Percentiles rank a stretch among this genome's conserved stretches.
Evolutionary conservation across 2,329 filamentous ascomycete species (phyloP).

Genomic region (Epichloe aotearoae): DNA sequence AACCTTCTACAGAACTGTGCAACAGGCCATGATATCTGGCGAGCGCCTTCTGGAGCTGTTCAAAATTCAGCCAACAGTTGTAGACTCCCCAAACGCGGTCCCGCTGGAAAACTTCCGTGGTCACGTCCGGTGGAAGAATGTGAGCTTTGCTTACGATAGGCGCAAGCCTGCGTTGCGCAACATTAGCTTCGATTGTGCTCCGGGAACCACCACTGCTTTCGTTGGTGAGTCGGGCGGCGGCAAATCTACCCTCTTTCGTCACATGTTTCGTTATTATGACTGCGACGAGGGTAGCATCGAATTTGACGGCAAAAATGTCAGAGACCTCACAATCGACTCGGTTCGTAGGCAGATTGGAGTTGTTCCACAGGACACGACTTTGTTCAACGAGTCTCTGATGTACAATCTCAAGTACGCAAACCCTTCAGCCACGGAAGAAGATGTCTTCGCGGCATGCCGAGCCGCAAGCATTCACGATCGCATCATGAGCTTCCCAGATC

Average conservation of each 20-base stretch:
- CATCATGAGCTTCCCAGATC: conserved; percentile 77
- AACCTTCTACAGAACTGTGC: conserved; percentile 90
- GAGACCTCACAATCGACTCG: conserved; percentile 85
- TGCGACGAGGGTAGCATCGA: conserved; percentile 65
- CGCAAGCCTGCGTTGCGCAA: conserved; percentile 75
- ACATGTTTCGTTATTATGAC: conserved; percentile 96
- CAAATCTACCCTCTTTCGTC: conserved; percentile 90
- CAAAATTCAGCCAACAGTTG: conserved; percentile 86
- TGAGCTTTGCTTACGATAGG: conserved; percentile 80
- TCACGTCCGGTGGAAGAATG: conserved; percentile 75
- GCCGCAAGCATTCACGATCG: conserved; percentile 89
- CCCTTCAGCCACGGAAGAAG: conserved; percentile 63
- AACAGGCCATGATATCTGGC: conserved; percentile 93
- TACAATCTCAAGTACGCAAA: conserved; percentile 90
- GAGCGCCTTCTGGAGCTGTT: conserved; percentile 92
- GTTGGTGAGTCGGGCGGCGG: conserved; percentile 95
- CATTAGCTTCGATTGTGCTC: conserved; percentile 70
- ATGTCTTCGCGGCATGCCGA: conserved; percentile 68
- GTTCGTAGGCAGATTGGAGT: conserved; percentile 84
- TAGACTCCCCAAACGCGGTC: conserved; percentile 56
- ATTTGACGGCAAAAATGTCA: conserved; percentile 73
- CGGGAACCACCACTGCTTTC: conserved; percentile 88
- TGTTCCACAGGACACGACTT: conserved; percentile 88
- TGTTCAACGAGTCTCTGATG: conserved; percentile 92
- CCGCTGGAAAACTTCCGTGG: conserved; percentile 58